phyloP scores from a whole-genome alignment of 176 grass and related monocot genomes.

The Chloris gayana region DNA sequence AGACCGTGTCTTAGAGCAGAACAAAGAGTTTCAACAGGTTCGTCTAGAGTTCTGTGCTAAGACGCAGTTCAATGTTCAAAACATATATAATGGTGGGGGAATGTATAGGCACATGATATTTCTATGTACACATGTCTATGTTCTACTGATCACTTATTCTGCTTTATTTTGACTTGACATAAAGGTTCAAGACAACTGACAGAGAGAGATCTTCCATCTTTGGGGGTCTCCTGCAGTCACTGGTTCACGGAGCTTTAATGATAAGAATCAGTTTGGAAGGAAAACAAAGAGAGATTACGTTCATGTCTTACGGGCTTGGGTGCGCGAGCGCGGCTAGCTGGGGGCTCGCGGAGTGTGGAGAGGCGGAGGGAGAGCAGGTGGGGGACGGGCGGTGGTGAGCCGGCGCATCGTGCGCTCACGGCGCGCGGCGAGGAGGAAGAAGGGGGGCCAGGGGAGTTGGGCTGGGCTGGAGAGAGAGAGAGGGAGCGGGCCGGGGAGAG shows the following conservation, averaged over 20 bases:
- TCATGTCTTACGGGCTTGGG: conserved; percentile 33
- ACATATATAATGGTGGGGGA: background rate
- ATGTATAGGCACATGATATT: conserved; percentile 7
- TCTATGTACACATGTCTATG: background rate
- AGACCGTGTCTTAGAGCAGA: background rate
- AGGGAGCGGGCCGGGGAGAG: too few relatives aligned
- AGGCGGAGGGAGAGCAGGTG: too few relatives aligned
- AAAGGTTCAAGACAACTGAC: conserved; percentile 14
- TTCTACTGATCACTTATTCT: background rate
- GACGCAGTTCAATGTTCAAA: background rate
- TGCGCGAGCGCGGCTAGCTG: too few relatives aligned
- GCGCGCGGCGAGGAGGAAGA: too few relatives aligned
- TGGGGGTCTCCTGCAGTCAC: background rate
- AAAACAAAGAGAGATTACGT: conserved; percentile 31
- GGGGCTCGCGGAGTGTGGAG: too few relatives aligned
- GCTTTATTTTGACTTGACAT: background rate
- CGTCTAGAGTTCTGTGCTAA: background rate
- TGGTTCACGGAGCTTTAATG: background rate
- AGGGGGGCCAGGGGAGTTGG: too few relatives aligned
- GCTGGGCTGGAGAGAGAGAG: too few relatives aligned
- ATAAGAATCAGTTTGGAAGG: background rate
- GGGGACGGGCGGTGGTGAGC: too few relatives aligned
- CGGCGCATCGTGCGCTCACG: too few relatives aligned
- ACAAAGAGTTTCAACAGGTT: background rate
- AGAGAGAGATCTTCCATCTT: conserved; percentile 2